phyloP scores from a whole-genome alignment of 495 filamentous ascomycete genomes.

The Penicillium mononematosum region DNA sequence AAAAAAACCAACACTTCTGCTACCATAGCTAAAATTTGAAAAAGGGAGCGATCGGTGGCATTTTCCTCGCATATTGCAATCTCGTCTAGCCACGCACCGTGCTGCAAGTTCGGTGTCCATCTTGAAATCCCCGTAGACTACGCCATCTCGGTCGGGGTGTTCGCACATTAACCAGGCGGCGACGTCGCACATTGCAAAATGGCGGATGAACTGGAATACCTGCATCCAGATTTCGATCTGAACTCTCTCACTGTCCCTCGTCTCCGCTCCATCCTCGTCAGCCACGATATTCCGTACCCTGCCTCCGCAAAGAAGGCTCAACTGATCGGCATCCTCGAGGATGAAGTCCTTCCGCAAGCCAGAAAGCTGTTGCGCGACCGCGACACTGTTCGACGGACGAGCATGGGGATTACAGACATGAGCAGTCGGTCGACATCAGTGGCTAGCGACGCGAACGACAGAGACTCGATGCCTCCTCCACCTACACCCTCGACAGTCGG shows the following conservation, averaged over 20 bases:
- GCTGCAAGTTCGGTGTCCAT: slow-evolving; percentile 4
- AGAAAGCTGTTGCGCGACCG: slow-evolving; percentile 70
- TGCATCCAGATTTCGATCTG: slow-evolving; percentile 82
- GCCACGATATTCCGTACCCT: slow-evolving; percentile 79
- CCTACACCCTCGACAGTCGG: slow-evolving; percentile 45
- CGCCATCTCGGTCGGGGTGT: slow-evolving; percentile 9
- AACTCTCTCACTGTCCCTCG: slow-evolving; percentile 76
- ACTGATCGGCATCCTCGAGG: slow-evolving; percentile 78
- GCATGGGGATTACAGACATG: slow-evolving; percentile 81
- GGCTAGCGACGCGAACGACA: slow-evolving; percentile 44
- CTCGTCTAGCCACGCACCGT: slow-evolving; percentile 12
- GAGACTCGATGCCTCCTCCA: slow-evolving; percentile 48
- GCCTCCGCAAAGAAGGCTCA: slow-evolving; percentile 85
- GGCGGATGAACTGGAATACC: slow-evolving; percentile 74
- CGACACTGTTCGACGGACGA: slow-evolving; percentile 73
- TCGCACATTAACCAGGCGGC: slow-evolving; percentile 8
- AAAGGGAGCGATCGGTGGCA: slow-evolving; percentile 27
- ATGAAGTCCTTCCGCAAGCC: slow-evolving; percentile 74
- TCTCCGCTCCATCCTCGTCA: slow-evolving; percentile 84
- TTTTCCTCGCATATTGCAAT: slow-evolving; percentile 15
- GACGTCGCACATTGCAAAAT: slow-evolving; percentile 41
- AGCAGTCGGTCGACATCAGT: slow-evolving; percentile 55
- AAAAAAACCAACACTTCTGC: slow-evolving; percentile 14
- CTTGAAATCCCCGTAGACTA: not conserved
- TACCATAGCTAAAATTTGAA: slow-evolving; percentile 20